Base-by-base conservation (phyloP, 176 grass and related monocot species). In the Carex parvula region DNA sequence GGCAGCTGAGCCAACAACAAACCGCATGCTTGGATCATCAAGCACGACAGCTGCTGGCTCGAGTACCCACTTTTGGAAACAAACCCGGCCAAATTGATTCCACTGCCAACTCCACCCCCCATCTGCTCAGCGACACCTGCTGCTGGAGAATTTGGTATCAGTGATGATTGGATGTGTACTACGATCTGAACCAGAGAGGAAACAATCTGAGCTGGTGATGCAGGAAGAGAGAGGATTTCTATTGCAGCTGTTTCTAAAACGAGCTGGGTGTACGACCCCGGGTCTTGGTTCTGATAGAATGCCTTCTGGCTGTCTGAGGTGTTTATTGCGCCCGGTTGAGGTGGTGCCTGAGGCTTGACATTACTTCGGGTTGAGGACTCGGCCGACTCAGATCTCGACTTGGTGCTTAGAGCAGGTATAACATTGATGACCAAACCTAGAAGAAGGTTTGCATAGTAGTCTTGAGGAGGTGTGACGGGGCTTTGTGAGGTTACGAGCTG, bases 21-120 rank as follows among this genome's bases (percentile, higher is more conserved):
- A 15, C 96, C 96, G 86, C 96, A 99, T 60, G 93, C 96, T 90
- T 99, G 96, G 73, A 99, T 99, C 93, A 99, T 99, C 84, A 99
- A 71, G 87, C 94, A 91, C 37, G 96, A 93, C 60, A 99, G 83
- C 54, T 99, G 96, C 79, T 95, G 93, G 35, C 76, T 90, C 4
- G 96, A 99, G 71, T 99, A 99, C 17, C 93, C 93, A 86, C 96
- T 95, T 91, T 71, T 99, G 70, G 96, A 90, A 88, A 95, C 96
- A 85, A 99, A 99, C 58, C 88, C 94, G 18, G 86, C 85, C 15
- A 82, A 52, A 82, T 90, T 95, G 83, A 91, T 88, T 86, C 92
- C 89, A 88, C 60, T 92, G 84, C 88, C 67, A 26, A 91, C 76
- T 57, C 79, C 94, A 55, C 85, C 85, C 80, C 77, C 86, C 70